Conservation (phyloP, 768 basidiomycete species). For the Tremella fuciformis region DNA sequence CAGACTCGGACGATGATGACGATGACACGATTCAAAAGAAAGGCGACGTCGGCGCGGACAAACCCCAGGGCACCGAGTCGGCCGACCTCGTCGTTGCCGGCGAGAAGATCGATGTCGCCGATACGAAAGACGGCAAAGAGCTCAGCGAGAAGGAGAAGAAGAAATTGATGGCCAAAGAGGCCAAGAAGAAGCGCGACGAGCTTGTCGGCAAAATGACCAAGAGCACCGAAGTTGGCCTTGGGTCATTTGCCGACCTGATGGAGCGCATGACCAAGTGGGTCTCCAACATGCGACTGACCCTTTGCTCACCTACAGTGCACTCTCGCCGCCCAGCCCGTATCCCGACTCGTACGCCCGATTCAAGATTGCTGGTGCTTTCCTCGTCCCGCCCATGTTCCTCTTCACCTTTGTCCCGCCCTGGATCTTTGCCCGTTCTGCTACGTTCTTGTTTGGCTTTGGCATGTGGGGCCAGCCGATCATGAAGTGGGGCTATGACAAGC, state of each 20-base stretch:
- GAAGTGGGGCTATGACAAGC: slow-evolving; percentile 37
- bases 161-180: slow-evolving; percentile 43
- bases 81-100: slow-evolving; percentile 37
- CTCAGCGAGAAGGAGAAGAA: slow-evolving; percentile 45
- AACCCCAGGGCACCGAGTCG: slow-evolving; percentile 32
- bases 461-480: slow-evolving; percentile 54
- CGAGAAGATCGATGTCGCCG: slow-evolving; percentile 16
- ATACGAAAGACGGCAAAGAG: slow-evolving; percentile 9
- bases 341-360: slow-evolving; percentile 50
- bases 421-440: slow-evolving; percentile 48
- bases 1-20: slow-evolving; percentile 41
- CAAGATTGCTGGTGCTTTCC: slow-evolving; percentile 51
- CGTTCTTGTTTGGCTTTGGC: slow-evolving; percentile 51
- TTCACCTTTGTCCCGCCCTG: slow-evolving; percentile 50
- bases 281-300: neutral
- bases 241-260: slow-evolving; percentile 50
- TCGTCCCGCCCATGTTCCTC: slow-evolving; percentile 48
- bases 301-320: slow-evolving; percentile 36
- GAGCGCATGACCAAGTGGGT: slow-evolving; percentile 52
- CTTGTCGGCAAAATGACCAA: slow-evolving; percentile 52
- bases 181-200: slow-evolving; percentile 52
- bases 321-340: slow-evolving; percentile 51
- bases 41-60: slow-evolving; percentile 6
- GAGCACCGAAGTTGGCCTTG: slow-evolving; percentile 48
- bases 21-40: slow-evolving; percentile 20